These are phyloP conservation scores for Solanum hybrid DNA, from an alignment of 305 asterid genomes.

Conservation along the genomic window DNA sequence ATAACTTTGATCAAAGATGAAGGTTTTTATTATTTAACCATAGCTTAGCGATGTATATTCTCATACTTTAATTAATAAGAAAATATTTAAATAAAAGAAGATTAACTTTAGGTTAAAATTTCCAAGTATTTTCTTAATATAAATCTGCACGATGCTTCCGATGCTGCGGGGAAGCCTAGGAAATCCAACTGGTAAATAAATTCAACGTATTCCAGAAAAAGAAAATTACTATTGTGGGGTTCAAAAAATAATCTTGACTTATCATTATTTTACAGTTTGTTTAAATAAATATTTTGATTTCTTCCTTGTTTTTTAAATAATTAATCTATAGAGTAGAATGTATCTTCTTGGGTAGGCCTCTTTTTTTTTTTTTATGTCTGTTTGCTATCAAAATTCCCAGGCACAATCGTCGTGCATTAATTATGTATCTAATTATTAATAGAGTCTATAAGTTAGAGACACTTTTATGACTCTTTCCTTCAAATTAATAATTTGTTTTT, in stretches of 20 bases:
- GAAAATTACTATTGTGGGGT: background rate
- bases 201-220: background rate
- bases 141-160: constrained; percentile 8
- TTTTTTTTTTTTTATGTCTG: background rate
- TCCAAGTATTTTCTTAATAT: background rate
- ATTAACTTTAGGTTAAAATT: background rate
- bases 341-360: background rate
- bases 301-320: background rate
- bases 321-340: background rate
- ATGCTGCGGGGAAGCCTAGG: constrained; percentile 21
- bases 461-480: background rate
- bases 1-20: accelerated
- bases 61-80: background rate
- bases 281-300: background rate
- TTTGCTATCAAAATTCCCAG: background rate
- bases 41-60: background rate
- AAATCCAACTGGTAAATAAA: background rate
- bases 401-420: background rate
- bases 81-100: background rate
- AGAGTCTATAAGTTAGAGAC: background rate
- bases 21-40: background rate
- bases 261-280: background rate
- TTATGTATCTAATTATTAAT: background rate
- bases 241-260: background rate
- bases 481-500: background rate